phyloP scores from a whole-genome alignment of 2,329 filamentous ascomycete genomes.

The Colletotrichum chlorophyti region DNA sequence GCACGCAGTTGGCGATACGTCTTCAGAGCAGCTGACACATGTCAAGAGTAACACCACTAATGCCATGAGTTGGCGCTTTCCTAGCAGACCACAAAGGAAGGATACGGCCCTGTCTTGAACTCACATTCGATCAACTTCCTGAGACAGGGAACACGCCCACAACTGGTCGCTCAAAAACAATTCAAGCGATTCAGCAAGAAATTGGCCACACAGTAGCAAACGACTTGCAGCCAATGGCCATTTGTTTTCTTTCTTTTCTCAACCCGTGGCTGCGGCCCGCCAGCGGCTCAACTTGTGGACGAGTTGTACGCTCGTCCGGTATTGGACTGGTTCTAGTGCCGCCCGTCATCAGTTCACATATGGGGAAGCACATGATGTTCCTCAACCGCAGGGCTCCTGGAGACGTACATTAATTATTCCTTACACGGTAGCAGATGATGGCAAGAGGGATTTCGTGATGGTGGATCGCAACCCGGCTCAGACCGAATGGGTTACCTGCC shows the following conservation, averaged over 20 bases:
- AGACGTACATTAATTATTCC: too few relatives aligned
- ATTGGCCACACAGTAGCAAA: too few relatives aligned
- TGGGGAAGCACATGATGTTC: not conserved
- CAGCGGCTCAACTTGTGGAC: not conserved
- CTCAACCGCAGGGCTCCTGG: not conserved
- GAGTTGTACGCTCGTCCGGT: not conserved
- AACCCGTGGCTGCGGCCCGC: not conserved
- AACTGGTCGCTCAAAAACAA: constrained; percentile 11
- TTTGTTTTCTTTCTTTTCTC: not conserved
- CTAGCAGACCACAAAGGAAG: not conserved
- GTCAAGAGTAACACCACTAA: constrained; percentile 11
- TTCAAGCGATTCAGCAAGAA: too few relatives aligned
- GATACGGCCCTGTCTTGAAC: constrained; percentile 5
- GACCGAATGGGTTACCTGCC: constrained; percentile 20
- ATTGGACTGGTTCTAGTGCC: not conserved
- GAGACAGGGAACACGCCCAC: constrained; percentile 17
- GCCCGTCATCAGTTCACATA: not conserved
- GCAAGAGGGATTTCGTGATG: not conserved
- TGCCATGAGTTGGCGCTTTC: constrained; percentile 6
- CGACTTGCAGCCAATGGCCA: not conserved
- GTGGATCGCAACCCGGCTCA: not conserved
- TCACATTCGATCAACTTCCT: constrained; percentile 2
- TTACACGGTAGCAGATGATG: too few relatives aligned
- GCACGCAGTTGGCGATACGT: not conserved
- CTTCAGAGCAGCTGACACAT: constrained; percentile 12